Percentiles rank a stretch among this genome's conserved stretches.
Conservation (phyloP, 164 flowering plant genomes). For the Annona cherimola region DNA sequence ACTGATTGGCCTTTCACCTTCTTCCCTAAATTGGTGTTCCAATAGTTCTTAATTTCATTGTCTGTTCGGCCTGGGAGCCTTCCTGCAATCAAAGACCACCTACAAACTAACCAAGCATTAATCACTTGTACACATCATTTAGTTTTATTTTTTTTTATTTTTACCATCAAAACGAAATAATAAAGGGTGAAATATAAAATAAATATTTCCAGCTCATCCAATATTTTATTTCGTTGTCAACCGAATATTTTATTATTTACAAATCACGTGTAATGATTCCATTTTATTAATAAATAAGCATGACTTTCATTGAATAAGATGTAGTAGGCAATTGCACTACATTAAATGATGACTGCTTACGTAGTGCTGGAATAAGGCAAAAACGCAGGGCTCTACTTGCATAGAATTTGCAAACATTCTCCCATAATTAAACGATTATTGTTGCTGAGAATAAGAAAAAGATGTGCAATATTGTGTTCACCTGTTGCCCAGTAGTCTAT, state of each 20-base stretch:
- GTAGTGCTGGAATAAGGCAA: neutral
- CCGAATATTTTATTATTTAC: no score
- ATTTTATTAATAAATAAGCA: no score
- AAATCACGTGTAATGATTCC: neutral
- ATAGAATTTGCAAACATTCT: neutral
- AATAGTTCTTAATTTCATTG: conserved; percentile 47
- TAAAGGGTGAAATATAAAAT: no score
- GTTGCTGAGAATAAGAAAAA: neutral
- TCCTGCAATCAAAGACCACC: conserved; percentile 47
- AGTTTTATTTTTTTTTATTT: no score
- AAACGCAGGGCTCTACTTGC: neutral
- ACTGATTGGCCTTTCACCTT: conserved; percentile 17
- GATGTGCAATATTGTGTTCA: neutral
- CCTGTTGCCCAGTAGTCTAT: conserved; percentile 30
- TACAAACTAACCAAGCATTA: conserved; percentile 2
- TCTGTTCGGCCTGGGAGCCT: conserved; percentile 52
- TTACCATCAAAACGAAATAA: no score
- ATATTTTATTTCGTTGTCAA: no score
- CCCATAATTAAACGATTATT: neutral
- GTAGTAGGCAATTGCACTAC: neutral
- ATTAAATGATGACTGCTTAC: neutral
- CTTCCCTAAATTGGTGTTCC: conserved; percentile 35
- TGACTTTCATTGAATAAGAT: neutral
- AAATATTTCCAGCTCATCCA: neutral
- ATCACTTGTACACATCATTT: neutral